Evolutionary conservation across 306 rosid species (phyloP).

Genomic region (Macrotyloma uniflorum): DNA sequence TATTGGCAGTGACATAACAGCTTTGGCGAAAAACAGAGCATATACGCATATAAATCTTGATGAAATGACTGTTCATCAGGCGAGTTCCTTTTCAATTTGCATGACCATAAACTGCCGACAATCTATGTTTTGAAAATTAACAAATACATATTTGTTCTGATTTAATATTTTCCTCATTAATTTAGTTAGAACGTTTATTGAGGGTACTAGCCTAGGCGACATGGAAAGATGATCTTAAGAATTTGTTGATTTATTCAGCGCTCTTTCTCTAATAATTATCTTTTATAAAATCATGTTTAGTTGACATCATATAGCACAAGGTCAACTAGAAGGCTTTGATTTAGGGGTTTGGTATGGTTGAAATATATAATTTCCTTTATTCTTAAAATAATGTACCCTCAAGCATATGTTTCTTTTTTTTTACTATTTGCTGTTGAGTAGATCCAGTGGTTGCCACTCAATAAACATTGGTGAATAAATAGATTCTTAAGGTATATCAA

Average conservation of each 20-base stretch:
- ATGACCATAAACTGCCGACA: neutral
- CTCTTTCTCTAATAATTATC: neutral
- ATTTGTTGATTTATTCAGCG: constrained; percentile 27
- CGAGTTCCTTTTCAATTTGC: constrained; percentile 27
- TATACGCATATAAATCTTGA: constrained; percentile 87
- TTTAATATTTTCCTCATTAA: neutral
- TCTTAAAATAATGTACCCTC: neutral
- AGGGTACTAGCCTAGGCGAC: constrained; percentile 24
- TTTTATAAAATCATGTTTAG: neutral
- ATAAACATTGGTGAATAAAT: neutral
- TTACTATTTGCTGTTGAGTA: constrained; percentile 15
- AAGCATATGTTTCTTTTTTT: neutral
- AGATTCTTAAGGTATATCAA: neutral
- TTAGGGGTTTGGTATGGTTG: neutral
- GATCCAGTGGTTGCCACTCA: constrained; percentile 3
- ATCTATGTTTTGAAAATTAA: neutral
- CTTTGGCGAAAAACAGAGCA: constrained; percentile 95
- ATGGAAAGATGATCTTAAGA: constrained; percentile 21
- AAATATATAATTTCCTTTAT: constrained; percentile 4
- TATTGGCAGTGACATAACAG: constrained; percentile 85
- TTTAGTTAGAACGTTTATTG: constrained; percentile 22
- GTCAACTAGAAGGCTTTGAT: neutral
- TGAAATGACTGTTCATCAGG: constrained; percentile 95
- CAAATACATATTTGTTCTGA: neutral
- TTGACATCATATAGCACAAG: neutral